Percentiles rank a stretch among this genome's conserved stretches.
These are phyloP conservation scores for Sclerotinia minor DNA, from an alignment of 2,329 filamentous ascomycete species.

Conservation along the genomic window DNA sequence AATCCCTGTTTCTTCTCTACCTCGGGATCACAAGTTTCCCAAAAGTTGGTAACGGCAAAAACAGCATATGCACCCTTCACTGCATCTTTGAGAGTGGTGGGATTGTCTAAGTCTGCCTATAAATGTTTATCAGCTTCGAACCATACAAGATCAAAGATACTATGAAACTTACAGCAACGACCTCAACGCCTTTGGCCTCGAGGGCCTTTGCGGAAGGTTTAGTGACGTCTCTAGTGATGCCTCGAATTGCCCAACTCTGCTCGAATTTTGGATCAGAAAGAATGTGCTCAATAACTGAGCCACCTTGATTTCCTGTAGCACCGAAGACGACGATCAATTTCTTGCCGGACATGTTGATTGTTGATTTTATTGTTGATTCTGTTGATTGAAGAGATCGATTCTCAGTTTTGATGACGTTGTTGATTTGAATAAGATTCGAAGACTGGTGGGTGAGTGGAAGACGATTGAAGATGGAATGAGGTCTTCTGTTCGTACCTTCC, in stretches of 20 bases:
- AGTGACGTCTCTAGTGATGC: constrained; percentile 48
- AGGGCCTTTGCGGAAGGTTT: constrained; percentile 47
- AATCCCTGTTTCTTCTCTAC: constrained; percentile 50
- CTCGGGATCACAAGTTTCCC: constrained; percentile 44
- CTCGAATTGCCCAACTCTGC: constrained; percentile 49
- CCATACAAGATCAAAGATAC: not conserved
- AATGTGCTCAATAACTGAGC: constrained; percentile 53
- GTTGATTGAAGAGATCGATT: not conserved
- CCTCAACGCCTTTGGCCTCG: constrained; percentile 46
- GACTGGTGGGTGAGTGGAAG: not conserved
- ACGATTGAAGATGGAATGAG: not conserved
- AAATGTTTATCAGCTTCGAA: not conserved
- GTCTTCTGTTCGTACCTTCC: not conserved
- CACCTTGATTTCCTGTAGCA: constrained; percentile 53
- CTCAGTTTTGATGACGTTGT: constrained; percentile 6
- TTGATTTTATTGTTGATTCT: not conserved
- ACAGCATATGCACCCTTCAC: constrained; percentile 41
- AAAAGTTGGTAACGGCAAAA: constrained; percentile 41
- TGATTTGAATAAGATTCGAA: not conserved
- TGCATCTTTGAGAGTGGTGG: constrained; percentile 42
- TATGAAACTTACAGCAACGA: constrained; percentile 43
- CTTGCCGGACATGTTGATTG: constrained; percentile 36
- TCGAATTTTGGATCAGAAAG: constrained; percentile 48
- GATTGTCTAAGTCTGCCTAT: constrained; percentile 48
- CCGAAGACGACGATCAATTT: constrained; percentile 50